phyloP scores from a whole-genome alignment of 2,329 filamentous ascomycete species.

The Aspergillus udagawae region DNA sequence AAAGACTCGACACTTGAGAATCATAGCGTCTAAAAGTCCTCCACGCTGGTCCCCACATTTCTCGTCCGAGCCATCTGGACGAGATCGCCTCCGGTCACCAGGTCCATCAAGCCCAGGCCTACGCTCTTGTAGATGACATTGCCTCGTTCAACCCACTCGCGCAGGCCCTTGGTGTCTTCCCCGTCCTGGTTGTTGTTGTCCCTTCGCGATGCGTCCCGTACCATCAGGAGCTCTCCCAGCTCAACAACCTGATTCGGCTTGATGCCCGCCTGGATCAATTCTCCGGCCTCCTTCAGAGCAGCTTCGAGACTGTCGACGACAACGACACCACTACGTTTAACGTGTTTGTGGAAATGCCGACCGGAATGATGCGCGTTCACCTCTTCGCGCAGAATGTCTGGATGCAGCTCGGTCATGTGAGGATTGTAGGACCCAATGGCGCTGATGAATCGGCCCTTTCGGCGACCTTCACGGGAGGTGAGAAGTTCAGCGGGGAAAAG shows the following conservation, averaged over 20 bases:
- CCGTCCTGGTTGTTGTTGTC: constrained; percentile 31
- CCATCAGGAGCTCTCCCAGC: constrained; percentile 73
- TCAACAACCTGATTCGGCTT: constrained; percentile 75
- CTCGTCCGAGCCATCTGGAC: constrained; percentile 53
- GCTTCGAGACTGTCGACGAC: constrained; percentile 69
- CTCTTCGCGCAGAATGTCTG: constrained; percentile 66
- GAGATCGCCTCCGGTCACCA: constrained; percentile 59
- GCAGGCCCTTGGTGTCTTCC: constrained; percentile 42
- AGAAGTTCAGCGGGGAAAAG: constrained; percentile 72
- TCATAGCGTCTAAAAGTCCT: constrained; percentile 35
- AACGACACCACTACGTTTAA: constrained; percentile 56
- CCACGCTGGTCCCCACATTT: constrained; percentile 50
- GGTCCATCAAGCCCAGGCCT: constrained; percentile 65
- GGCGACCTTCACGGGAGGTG: constrained; percentile 53
- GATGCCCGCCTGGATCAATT: constrained; percentile 75
- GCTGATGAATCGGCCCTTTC: constrained; percentile 42
- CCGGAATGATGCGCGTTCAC: constrained; percentile 45
- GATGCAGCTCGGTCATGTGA: constrained; percentile 78
- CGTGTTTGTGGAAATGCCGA: constrained; percentile 49
- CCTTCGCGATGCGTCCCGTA: constrained; percentile 49
- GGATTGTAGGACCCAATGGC: constrained; percentile 54
- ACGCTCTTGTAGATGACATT: constrained; percentile 69
- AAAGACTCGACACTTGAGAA: background rate
- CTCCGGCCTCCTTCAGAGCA: constrained; percentile 77
- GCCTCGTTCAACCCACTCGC: constrained; percentile 58